Conservation (phyloP, 441 rosid species). For the Bocquillonia castaneifolia region DNA sequence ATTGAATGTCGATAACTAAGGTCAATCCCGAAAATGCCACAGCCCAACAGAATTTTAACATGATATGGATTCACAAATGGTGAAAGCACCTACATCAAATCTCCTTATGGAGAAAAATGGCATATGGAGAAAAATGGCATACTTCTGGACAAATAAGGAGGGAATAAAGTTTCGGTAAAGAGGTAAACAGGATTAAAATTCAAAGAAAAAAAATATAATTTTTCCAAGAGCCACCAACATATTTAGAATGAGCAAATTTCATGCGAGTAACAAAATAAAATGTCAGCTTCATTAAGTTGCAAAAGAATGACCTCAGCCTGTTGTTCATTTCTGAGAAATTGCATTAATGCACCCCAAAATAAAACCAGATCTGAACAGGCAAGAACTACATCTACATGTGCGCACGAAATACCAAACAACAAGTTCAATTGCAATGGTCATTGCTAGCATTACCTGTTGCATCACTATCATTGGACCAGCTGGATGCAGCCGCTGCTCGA, state of each 20-base stretch:
- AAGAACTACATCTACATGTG: not conserved
- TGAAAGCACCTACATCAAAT: not conserved
- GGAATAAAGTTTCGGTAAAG: not conserved
- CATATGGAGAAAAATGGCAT: too few relatives aligned
- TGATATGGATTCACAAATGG: not conserved
- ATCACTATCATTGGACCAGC: slow-evolving; percentile 54
- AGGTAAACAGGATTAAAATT: not conserved
- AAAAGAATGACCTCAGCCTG: not conserved
- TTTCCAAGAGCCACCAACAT: not conserved
- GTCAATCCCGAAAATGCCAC: not conserved
- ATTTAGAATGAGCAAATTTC: not conserved
- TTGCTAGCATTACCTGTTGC: slow-evolving; percentile 45
- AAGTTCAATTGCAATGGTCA: not conserved
- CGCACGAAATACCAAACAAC: not conserved
- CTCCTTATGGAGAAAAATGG: too few relatives aligned
- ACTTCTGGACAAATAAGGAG: too few relatives aligned
- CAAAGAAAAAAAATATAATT: not conserved
- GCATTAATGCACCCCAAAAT: not conserved
- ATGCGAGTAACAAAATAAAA: not conserved
- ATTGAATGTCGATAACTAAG: not conserved
- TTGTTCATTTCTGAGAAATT: not conserved
- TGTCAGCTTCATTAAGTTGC: not conserved
- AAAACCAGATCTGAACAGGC: not conserved
- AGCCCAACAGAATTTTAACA: not conserved
- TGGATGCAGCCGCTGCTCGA: slow-evolving; percentile 85